phyloP scores from a whole-genome alignment of 1,284 basidiomycete genomes.

The Phlebopus sp. region DNA sequence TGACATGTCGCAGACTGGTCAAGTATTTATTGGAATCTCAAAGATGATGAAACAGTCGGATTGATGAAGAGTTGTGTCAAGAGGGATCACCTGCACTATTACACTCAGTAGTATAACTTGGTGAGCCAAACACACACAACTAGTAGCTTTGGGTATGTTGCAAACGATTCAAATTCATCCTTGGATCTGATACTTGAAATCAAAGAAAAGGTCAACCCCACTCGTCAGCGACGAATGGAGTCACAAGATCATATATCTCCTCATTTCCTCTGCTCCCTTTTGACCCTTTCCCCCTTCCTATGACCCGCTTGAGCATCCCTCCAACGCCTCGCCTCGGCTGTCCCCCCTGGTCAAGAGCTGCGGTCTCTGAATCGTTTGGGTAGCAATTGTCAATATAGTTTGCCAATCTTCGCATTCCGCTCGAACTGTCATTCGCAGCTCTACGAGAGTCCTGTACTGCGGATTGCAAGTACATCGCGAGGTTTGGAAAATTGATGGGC shows the following conservation, averaged over 20 bases:
- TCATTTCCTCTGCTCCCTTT: constrained; percentile 56
- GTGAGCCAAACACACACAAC: no score
- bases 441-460: constrained; percentile 65
- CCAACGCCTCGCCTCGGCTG: constrained; percentile 39
- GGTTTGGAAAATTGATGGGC: constrained; percentile 69
- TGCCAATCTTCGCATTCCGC: constrained; percentile 61
- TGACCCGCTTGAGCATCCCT: constrained; percentile 57
- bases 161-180: no score
- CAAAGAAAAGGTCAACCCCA: constrained; percentile 42
- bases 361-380: constrained; percentile 41
- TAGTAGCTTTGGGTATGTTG: no score
- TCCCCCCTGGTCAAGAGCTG: constrained; percentile 33
- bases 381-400: constrained; percentile 51
- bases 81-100: no score
- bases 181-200: no score
- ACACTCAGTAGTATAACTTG: no score
- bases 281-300: constrained; percentile 49
- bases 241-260: constrained; percentile 74
- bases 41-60: no score
- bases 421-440: constrained; percentile 54
- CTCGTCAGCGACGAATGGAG: constrained; percentile 70
- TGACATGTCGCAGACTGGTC: constrained; percentile 11
- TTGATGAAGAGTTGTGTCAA: no score
- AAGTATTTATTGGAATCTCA: no score
- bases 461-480: constrained; percentile 70